These are phyloP conservation scores for Melaleuca alternifolia DNA, from an alignment of 345 rosid species.

Conservation along the genomic window DNA sequence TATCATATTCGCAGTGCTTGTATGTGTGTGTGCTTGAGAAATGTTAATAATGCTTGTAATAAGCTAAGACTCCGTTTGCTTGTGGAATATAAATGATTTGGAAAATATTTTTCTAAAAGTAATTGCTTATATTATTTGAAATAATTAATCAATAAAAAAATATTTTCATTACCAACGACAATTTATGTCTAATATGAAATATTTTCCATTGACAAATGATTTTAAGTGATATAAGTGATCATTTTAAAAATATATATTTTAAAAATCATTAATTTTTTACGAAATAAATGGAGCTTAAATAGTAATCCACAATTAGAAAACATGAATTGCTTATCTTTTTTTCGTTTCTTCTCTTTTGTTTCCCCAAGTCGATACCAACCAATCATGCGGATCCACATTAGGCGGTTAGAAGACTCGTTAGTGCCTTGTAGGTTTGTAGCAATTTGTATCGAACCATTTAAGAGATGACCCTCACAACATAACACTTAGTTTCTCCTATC, in stretches of 20 bases:
- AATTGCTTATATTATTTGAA: too few species aligned
- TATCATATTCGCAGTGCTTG: not conserved
- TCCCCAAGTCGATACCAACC: not conserved
- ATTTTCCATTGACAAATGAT: too few species aligned
- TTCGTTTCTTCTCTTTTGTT: not conserved
- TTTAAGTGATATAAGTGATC: too few species aligned
- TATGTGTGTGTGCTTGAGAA: not conserved
- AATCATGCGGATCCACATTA: not conserved
- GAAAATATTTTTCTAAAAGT: too few species aligned
- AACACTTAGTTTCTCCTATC: not conserved
- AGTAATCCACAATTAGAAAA: not conserved
- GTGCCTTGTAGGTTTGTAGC: not conserved
- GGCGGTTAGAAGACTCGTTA: not conserved
- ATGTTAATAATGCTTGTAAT: not conserved
- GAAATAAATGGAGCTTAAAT: too few species aligned
- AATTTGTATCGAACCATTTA: not conserved
- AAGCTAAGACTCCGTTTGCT: too few species aligned
- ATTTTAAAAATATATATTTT: too few species aligned
- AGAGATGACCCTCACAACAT: not conserved
- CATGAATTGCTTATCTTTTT: not conserved
- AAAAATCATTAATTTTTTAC: too few species aligned
- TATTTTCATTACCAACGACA: too few species aligned
- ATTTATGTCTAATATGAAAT: too few species aligned
- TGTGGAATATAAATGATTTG: too few species aligned
- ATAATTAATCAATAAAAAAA: too few species aligned